These are phyloP conservation scores for Chenopodium formosanum DNA, from an alignment of 148 eudicot genomes.

Conservation along the genomic window DNA sequence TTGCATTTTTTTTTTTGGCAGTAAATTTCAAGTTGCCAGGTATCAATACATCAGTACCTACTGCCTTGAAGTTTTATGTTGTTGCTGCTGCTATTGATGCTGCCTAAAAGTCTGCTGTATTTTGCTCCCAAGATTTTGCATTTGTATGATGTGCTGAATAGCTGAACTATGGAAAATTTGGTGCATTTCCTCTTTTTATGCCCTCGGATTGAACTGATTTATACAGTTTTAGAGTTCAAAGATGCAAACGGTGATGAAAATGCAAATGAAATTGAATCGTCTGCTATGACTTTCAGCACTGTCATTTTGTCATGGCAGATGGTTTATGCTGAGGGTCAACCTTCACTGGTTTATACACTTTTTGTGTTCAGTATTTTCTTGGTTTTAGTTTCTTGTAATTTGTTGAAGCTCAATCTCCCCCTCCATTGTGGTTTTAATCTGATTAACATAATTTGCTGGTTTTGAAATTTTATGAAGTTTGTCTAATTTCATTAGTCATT, in stretches of 20 bases:
- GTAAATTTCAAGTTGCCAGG: too few relatives aligned
- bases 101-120: too few relatives aligned
- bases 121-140: too few relatives aligned
- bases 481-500: not conserved
- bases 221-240: constrained; percentile 17
- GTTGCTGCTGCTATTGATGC: too few relatives aligned
- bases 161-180: too few relatives aligned
- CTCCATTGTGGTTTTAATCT: not conserved
- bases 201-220: too few relatives aligned
- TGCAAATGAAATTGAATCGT: constrained; percentile 41
- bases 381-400: not conserved
- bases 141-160: too few relatives aligned
- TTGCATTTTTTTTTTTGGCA: too few relatives aligned
- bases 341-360: constrained; percentile 10
- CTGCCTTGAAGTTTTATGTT: too few relatives aligned
- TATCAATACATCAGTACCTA: too few relatives aligned
- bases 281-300: constrained; percentile 6
- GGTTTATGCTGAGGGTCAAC: constrained; percentile 13
- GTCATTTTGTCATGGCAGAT: constrained; percentile 5
- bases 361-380: constrained; percentile 5
- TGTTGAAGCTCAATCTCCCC: constrained; percentile 2
- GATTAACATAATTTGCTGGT: constrained; percentile 18
- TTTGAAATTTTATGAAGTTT: constrained; percentile 5
- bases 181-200: too few relatives aligned
- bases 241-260: constrained; percentile 41